These are phyloP conservation scores for Chaetothyriales sp. DNA, from an alignment of 2,329 filamentous ascomycete genomes.

Conservation along the genomic window DNA sequence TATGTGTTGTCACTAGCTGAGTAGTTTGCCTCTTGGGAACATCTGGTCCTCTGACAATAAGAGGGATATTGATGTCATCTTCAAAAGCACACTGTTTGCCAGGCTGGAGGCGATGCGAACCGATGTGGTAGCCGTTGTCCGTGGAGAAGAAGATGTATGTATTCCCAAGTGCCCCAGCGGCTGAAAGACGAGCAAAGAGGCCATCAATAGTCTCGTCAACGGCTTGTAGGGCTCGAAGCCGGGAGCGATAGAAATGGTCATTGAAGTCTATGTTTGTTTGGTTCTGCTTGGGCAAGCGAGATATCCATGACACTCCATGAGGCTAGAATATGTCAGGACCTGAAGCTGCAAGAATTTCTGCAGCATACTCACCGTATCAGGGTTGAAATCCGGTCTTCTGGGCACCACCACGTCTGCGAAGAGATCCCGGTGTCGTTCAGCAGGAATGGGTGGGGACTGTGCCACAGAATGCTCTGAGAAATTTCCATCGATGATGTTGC, in stretches of 20 bases:
- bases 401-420: conserved; percentile 47
- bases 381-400: conserved; percentile 51
- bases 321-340: conserved; percentile 16
- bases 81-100: conserved; percentile 46
- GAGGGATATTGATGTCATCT: conserved; percentile 44
- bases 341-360: background rate
- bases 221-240: conserved; percentile 36
- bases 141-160: conserved; percentile 49
- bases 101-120: conserved; percentile 43
- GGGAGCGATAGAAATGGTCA: conserved; percentile 37
- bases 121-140: conserved; percentile 46
- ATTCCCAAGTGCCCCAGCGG: conserved; percentile 32
- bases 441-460: conserved; percentile 40
- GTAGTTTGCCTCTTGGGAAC: conserved; percentile 29
- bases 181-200: conserved; percentile 28
- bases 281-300: conserved; percentile 30
- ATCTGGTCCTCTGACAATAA: conserved; percentile 45
- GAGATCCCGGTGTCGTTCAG: conserved; percentile 45
- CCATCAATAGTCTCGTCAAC: conserved; percentile 41
- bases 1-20: conserved; percentile 43
- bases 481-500: conserved; percentile 19
- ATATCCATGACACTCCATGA: conserved; percentile 34
- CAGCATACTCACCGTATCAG: conserved; percentile 31
- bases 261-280: conserved; percentile 35
- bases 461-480: conserved; percentile 14